A percentile compares a stretch with the other conserved stretches of the same genome.
These are phyloP conservation scores for Diutina ranongensis DNA, from an alignment of 1,139 yeast species.

Conservation along the genomic window DNA sequence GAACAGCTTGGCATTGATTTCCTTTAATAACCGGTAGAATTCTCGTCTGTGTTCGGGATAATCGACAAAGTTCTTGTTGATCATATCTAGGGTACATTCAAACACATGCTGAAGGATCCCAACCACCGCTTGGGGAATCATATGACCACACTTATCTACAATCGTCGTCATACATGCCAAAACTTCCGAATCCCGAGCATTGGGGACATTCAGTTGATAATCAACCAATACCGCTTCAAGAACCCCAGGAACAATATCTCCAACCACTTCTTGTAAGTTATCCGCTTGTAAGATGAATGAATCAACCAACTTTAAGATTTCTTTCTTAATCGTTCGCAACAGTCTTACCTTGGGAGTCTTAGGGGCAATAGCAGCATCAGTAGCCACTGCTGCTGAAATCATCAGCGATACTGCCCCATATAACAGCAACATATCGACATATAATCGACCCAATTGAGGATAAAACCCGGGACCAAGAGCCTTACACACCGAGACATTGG, in stretches of 20 bases:
- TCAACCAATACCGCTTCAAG: constrained; percentile 83
- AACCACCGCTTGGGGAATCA: constrained; percentile 87
- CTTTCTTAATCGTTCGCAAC: constrained; percentile 91
- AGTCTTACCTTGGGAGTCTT: constrained; percentile 95
- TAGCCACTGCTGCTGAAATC: constrained; percentile 71
- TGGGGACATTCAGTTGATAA: constrained; percentile 81
- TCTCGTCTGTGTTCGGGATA: constrained; percentile 98
- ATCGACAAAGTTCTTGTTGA: constrained; percentile 87
- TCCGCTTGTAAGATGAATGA: constrained; percentile 82
- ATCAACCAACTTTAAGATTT: constrained; percentile 80
- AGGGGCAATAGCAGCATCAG: constrained; percentile 78
- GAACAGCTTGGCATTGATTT: constrained; percentile 77
- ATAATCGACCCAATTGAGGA: constrained; percentile 78
- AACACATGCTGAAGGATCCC: constrained; percentile 82
- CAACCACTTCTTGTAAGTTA: constrained; percentile 75
- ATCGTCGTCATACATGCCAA: constrained; percentile 89
- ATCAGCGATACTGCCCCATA: constrained; percentile 86
- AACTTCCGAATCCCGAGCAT: constrained; percentile 97
- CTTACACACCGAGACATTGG: constrained; percentile 88
- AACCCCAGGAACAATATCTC: constrained; percentile 74
- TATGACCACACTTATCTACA: constrained; percentile 73
- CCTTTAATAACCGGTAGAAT: constrained; percentile 80
- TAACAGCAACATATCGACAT: constrained; percentile 79
- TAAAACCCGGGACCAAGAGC: constrained; percentile 89
- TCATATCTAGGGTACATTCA: constrained; percentile 91